Percentiles rank a stretch among this genome's conserved stretches.
phyloP scores from a whole-genome alignment of 306 rosid species.

The Rubus idaeus region DNA sequence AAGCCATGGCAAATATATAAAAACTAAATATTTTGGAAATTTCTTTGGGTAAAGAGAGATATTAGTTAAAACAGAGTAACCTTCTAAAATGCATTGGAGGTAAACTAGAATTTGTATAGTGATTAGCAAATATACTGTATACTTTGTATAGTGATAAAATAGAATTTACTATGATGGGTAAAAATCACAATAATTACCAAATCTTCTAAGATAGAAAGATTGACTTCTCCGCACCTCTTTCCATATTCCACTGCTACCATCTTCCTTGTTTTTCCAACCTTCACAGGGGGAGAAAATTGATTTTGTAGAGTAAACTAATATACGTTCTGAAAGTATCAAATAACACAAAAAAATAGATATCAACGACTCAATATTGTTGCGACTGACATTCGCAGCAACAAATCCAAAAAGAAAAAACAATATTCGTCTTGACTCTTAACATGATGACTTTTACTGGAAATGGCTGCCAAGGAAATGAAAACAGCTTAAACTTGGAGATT shows the following conservation, averaged over 20 bases:
- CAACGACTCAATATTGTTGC: neutral
- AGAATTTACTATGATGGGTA: neutral
- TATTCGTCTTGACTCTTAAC: neutral
- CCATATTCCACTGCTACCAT: constrained; percentile 78
- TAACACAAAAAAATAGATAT: neutral
- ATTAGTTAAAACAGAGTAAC: neutral
- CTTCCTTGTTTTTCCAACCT: constrained; percentile 90
- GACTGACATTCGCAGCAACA: neutral
- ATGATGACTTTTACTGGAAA: neutral
- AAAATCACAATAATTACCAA: constrained; percentile 51
- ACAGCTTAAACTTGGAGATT: neutral
- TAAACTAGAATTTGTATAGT: no score
- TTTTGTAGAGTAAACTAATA: constrained; percentile 31
- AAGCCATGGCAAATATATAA: neutral
- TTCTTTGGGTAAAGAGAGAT: neutral
- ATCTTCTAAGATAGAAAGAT: constrained; percentile 71
- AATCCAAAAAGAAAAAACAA: neutral
- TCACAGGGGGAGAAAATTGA: constrained; percentile 36
- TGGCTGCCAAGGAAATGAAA: neutral
- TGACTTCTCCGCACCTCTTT: constrained; percentile 80
- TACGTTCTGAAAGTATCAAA: constrained; percentile 22
- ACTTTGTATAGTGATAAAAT: neutral
- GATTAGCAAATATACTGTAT: neutral
- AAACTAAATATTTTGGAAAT: neutral
- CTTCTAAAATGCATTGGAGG: neutral